Evolutionary conservation across 495 filamentous ascomycete species (phyloP), one percentile per base, ranked within the genome.

Genomic region (Hypoxylon fragiforme): DNA sequence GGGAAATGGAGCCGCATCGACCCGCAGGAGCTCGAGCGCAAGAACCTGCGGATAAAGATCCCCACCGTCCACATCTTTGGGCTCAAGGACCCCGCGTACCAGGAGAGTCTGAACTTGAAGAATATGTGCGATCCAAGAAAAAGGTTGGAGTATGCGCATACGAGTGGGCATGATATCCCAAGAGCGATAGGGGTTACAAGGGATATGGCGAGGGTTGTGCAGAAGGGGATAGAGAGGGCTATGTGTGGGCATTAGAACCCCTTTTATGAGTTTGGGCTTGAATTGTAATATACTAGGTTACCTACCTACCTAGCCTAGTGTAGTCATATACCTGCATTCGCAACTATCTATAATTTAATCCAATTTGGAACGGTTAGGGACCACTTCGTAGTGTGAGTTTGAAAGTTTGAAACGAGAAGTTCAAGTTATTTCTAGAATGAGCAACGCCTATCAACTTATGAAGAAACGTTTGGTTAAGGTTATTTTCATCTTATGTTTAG

Each of bases 11-110:
- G 11, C 26, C 13, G 15, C 20, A 13, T 28, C 7, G 13, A 26
- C 3, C 15, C 39, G 0, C 19, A 42, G 12, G 15, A 42, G 20
- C 13, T 42, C 8, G 15, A 42, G 7, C 1, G 15, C 12, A 18
- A 53, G 13, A 57, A 65, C 18, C 13, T 62, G 36, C 28, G 37
- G 9, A 79, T 86, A 36, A 26, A 54, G 11, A 74, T 86, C 12
- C 83, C 82, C 0, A 84, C 83, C 11, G 77, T 81, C 42, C 81
- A 86, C 67, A 68, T 85, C 8, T 82, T 78, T 37, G 83, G 83
- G 0, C 58, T 44, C 1, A 81, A 80, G 50, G 83, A 86, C 66
- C 82, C 81, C 3, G 61, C 79, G 36, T 83, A 72, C 64, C 67
- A 73, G 7, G 68, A 79, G 1, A 73, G 77, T 13, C 44, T 84